A percentile compares a stretch with the other conserved stretches of the same genome.
Conservation (phyloP, 495 filamentous ascomycete genomes). For the Niebla homalea region DNA sequence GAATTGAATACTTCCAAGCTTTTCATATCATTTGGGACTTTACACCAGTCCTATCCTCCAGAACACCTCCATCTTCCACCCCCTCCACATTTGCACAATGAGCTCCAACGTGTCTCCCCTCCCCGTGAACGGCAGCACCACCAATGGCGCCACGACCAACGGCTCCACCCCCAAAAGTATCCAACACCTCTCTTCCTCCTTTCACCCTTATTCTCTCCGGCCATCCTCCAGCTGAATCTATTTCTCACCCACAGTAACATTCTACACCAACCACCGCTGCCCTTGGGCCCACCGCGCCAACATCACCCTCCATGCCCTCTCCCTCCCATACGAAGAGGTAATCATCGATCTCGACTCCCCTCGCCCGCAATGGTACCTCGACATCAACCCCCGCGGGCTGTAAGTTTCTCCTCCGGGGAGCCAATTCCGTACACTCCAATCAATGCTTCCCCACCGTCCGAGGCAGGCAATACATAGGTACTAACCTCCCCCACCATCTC, state of each 20-base stretch:
- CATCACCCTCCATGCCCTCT: conserved; percentile 60
- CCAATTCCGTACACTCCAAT: no score
- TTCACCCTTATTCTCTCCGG: no score
- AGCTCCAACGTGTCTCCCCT: no score
- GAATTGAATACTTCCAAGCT: no score
- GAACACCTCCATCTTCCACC: no score
- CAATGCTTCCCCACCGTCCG: no score
- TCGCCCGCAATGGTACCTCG: conserved; percentile 70
- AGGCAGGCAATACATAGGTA: no score
- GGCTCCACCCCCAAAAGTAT: conserved; percentile 5
- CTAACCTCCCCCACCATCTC: no score
- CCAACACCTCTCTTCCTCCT: background rate
- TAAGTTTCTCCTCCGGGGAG: no score
- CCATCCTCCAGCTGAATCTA: background rate
- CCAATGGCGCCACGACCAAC: conserved; percentile 1
- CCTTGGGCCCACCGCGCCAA: conserved; percentile 77
- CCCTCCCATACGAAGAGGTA: conserved; percentile 64
- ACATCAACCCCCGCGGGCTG: conserved; percentile 74
- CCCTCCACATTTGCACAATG: no score
- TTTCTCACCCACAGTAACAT: conserved; percentile 27
- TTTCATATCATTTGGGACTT: no score
- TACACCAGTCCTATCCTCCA: no score
- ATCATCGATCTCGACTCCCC: conserved; percentile 62
- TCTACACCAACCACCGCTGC: conserved; percentile 68
- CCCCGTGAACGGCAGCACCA: background rate